A percentile compares a stretch with the other conserved stretches of the same genome.
Evolutionary conservation across 2,329 filamentous ascomycete genomes (phyloP).

Genomic region (Nemania sp.): DNA sequence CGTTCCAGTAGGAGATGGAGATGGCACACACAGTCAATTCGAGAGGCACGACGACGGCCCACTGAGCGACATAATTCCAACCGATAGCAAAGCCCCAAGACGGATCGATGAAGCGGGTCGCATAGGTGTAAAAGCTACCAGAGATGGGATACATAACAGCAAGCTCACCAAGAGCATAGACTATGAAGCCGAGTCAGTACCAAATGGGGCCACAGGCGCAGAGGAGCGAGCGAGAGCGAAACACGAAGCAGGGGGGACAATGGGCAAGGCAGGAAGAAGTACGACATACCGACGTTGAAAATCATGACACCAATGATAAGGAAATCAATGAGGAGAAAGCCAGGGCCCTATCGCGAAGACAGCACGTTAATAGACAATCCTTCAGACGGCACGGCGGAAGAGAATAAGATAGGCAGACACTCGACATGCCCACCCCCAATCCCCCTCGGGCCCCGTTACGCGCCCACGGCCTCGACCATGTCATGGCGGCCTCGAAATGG

Average conservation of each 20-base stretch:
- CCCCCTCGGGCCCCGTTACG: too few species aligned
- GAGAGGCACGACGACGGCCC: slow-evolving; percentile 53
- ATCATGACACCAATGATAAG: slow-evolving; percentile 63
- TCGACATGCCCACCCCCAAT: too few species aligned
- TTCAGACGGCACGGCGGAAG: neutral
- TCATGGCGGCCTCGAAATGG: too few species aligned
- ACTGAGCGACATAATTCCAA: slow-evolving; percentile 54
- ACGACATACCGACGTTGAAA: slow-evolving; percentile 55
- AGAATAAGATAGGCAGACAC: too few species aligned
- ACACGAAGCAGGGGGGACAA: neutral
- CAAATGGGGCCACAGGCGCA: neutral
- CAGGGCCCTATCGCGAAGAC: slow-evolving; percentile 44
- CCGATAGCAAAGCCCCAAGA: slow-evolving; percentile 51
- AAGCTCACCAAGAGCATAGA: slow-evolving; percentile 62
- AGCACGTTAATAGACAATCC: slow-evolving; percentile 6
- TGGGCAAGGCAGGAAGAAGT: neutral
- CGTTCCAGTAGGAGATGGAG: slow-evolving; percentile 55
- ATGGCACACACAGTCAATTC: slow-evolving; percentile 55
- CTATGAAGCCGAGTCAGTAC: slow-evolving; percentile 31
- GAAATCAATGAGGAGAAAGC: slow-evolving; percentile 53
- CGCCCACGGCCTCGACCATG: too few species aligned
- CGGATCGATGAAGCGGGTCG: slow-evolving; percentile 56
- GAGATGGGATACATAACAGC: slow-evolving; percentile 56
- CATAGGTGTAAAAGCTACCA: slow-evolving; percentile 57
- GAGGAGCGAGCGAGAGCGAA: neutral